Evolutionary conservation across 2,329 filamentous ascomycete species (phyloP).

Genomic region (Verticillium isaacii): DNA sequence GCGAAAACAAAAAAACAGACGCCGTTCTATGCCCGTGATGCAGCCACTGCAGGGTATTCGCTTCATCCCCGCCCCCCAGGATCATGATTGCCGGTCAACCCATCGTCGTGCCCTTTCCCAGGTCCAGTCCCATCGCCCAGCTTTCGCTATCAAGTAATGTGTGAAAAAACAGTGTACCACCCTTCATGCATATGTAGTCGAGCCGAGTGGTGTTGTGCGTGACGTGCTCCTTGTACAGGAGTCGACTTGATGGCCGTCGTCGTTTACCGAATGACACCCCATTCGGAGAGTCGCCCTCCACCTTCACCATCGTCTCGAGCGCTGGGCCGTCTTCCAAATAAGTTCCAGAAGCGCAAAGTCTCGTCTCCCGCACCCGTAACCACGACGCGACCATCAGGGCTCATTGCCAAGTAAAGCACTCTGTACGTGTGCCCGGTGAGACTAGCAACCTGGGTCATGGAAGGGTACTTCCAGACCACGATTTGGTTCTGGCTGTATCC

Average conservation of each 20-base stretch:
- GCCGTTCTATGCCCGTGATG: conserved; percentile 1
- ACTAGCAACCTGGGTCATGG: conserved; percentile 94
- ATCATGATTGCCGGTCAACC: not conserved
- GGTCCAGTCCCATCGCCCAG: not conserved
- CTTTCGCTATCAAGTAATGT: not conserved
- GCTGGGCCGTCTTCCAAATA: conserved; percentile 79
- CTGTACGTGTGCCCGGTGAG: conserved; percentile 95
- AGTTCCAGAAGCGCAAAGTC: conserved; percentile 93
- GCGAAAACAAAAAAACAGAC: not conserved
- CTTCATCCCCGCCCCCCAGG: not conserved
- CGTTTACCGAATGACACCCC: conserved; percentile 72
- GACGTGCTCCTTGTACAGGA: not conserved
- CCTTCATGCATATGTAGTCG: not conserved
- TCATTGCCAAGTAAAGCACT: conserved; percentile 95
- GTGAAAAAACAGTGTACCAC: not conserved
- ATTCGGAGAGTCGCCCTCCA: conserved; percentile 63
- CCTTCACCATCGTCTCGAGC: conserved; percentile 64
- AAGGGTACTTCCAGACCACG: conserved; percentile 98
- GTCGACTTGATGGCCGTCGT: not conserved
- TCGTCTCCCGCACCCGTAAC: conserved; percentile 97
- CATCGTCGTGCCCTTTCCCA: not conserved
- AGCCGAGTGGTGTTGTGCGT: not conserved
- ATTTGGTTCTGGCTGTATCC: conserved; percentile 98
- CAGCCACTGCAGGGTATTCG: not conserved
- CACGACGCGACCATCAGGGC: conserved; percentile 86